Percentiles rank a stretch among this genome's conserved stretches.
These are phyloP conservation scores for Eucalyptus sp. DNA, from an alignment of 345 rosid species.

Conservation along the genomic window DNA sequence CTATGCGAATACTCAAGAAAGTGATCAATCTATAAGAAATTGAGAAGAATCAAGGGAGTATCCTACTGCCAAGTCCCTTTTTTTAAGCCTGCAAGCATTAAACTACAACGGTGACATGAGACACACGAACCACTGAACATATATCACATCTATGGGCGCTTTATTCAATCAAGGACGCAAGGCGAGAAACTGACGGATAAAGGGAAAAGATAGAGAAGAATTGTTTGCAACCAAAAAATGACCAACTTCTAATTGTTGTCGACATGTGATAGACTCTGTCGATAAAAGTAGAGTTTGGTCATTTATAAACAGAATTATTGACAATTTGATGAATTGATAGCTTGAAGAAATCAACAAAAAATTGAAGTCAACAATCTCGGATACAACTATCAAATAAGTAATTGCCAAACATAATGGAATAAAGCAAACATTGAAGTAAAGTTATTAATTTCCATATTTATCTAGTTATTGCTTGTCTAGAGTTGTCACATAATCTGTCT, in stretches of 20 bases:
- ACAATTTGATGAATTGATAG: background rate
- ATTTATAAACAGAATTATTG: fast-evolving
- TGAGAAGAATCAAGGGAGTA: background rate
- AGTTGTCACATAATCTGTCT: fast-evolving
- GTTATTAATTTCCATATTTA: background rate
- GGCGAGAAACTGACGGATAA: background rate
- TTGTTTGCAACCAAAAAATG: background rate
- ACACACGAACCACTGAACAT: background rate
- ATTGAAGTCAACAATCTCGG: background rate
- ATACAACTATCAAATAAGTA: background rate
- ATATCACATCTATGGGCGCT: background rate
- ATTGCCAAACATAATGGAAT: background rate
- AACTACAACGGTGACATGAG: background rate
- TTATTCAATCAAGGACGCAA: background rate
- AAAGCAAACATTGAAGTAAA: background rate
- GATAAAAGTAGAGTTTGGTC: background rate
- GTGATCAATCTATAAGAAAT: background rate
- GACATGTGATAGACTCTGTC: background rate
- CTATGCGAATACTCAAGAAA: background rate
- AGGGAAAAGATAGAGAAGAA: background rate
- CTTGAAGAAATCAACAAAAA: background rate
- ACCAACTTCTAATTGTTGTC: background rate
- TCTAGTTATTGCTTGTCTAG: background rate
- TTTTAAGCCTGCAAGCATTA: background rate
- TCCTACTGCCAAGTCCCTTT: background rate